These are phyloP conservation scores for Boletus tomentosulus DNA, from an alignment of 768 basidiomycete genomes.

Conservation along the genomic window DNA sequence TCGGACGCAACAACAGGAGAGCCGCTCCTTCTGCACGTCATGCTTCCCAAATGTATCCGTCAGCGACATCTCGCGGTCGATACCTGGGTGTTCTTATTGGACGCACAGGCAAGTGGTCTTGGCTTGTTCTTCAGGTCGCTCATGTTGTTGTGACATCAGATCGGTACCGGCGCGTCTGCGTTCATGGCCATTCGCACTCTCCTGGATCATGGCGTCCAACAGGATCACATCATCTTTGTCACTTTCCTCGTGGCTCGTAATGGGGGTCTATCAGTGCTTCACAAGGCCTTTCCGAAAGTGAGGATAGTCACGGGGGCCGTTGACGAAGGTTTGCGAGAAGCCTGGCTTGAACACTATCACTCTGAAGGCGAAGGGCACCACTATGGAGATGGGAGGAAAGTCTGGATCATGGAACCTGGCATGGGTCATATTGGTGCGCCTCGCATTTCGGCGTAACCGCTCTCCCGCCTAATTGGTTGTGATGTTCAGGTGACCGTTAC, in stretches of 20 bases:
- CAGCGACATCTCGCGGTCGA: constrained; percentile 58
- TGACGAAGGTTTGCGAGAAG: constrained; percentile 72
- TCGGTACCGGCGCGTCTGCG: constrained; percentile 88
- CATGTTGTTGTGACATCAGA: constrained; percentile 41
- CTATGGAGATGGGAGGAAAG: constrained; percentile 53
- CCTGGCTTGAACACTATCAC: constrained; percentile 59
- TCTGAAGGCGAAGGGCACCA: constrained; percentile 40
- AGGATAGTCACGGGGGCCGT: constrained; percentile 81
- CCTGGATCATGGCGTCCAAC: constrained; percentile 85
- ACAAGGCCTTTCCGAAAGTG: constrained; percentile 80
- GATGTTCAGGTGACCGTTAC: constrained; percentile 37
- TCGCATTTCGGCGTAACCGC: neutral
- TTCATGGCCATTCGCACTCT: constrained; percentile 95
- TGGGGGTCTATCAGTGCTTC: constrained; percentile 75
- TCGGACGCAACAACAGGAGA: constrained; percentile 83
- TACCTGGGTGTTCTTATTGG: constrained; percentile 82
- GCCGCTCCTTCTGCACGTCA: constrained; percentile 77
- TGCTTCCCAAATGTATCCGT: constrained; percentile 74
- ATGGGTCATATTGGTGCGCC: constrained; percentile 81
- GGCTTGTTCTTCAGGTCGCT: neutral
- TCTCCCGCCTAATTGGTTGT: neutral
- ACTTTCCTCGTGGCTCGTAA: constrained; percentile 83
- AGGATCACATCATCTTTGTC: constrained; percentile 84
- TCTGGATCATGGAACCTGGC: constrained; percentile 84
- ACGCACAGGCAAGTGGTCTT: constrained; percentile 62